Evolutionary conservation across 441 rosid species (phyloP).

Genomic region (Rhodomyrtus psidioides): DNA sequence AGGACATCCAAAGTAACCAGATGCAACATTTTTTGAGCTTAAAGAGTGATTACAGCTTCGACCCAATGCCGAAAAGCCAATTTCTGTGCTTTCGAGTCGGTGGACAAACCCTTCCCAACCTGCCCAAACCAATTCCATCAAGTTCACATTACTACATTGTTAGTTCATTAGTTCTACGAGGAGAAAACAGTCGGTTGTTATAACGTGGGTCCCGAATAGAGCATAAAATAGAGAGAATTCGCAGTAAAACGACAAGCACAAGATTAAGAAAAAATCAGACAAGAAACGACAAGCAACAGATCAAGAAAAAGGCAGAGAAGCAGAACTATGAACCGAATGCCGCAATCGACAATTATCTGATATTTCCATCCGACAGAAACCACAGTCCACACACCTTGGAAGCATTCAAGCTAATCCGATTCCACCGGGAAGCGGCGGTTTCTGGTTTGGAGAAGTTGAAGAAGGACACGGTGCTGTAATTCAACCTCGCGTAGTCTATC

Average conservation of each 20-base stretch:
- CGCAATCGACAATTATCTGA: neutral
- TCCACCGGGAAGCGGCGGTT: slow-evolving; percentile 32
- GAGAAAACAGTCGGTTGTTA: neutral
- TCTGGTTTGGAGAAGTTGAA: slow-evolving; percentile 39
- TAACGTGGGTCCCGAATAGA: neutral
- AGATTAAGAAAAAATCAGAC: neutral
- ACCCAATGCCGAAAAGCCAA: slow-evolving; percentile 55
- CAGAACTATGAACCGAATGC: neutral
- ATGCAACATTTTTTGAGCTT: neutral
- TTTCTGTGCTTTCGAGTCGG: slow-evolving; percentile 33
- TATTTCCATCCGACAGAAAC: neutral
- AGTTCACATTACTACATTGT: neutral
- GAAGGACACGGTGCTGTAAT: slow-evolving; percentile 35
- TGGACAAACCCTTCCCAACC: slow-evolving; percentile 43
- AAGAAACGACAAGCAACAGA: neutral
- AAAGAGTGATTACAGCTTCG: slow-evolving; percentile 34
- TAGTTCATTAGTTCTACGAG: neutral
- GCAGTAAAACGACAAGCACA: neutral
- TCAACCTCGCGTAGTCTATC: slow-evolving; percentile 32
- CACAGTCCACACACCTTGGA: slow-evolving; percentile 23
- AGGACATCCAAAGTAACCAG: neutral
- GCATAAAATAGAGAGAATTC: neutral
- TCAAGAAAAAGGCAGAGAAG: no score
- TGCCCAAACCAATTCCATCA: neutral
- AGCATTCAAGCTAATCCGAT: slow-evolving; percentile 31